Conservation (phyloP, 345 rosid genomes). For the Pistacia vera region DNA sequence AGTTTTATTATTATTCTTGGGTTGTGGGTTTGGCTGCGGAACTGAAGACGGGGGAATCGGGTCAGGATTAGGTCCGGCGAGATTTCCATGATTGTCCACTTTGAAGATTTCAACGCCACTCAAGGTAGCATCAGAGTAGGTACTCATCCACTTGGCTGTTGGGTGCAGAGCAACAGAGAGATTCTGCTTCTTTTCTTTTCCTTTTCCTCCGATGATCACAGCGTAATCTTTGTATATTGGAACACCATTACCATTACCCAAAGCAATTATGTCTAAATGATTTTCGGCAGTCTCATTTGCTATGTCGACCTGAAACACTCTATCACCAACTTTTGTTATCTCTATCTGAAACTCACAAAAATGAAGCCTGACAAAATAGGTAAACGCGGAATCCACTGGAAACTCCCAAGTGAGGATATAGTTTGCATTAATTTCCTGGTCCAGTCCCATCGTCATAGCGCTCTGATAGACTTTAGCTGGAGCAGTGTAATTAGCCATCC, state of each 20-base stretch:
- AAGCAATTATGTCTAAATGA: neutral
- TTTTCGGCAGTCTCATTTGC: neutral
- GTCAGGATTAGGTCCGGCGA: conserved; percentile 22
- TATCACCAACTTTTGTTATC: no score
- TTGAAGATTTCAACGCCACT: conserved; percentile 28
- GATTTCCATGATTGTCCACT: neutral
- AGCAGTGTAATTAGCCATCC: conserved; percentile 31
- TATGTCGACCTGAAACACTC: conserved; percentile 15
- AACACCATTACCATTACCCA: conserved; percentile 15
- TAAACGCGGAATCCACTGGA: conserved; percentile 37
- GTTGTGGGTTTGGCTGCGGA: no score
- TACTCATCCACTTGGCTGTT: no score
- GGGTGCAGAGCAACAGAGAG: conserved; percentile 21
- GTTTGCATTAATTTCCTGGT: neutral
- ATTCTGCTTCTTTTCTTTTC: neutral
- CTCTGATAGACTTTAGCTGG: conserved; percentile 32
- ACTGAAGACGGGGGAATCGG: no score
- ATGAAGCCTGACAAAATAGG: conserved; percentile 14
- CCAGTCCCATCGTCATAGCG: conserved; percentile 33
- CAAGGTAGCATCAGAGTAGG: conserved; percentile 25
- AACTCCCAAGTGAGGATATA: conserved; percentile 50
- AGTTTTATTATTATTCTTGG: no score
- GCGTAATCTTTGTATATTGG: conserved; percentile 34
- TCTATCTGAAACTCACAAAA: no score
- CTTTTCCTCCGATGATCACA: neutral